Evolutionary conservation across 768 basidiomycete genomes (phyloP).

Genomic region (Serendipita vermifera): DNA sequence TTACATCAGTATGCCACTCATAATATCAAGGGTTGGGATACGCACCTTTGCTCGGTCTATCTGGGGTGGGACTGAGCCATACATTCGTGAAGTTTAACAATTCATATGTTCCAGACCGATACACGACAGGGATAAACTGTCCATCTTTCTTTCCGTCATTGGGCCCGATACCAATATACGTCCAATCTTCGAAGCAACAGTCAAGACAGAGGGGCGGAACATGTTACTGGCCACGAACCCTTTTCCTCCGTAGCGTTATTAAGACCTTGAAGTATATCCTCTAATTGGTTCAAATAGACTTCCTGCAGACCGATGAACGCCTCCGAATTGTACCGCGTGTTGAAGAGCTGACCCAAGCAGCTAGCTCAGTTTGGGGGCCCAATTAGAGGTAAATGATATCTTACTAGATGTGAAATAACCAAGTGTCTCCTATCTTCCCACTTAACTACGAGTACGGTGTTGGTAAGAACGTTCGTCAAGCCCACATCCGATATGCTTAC

Average conservation of each 20-base stretch:
- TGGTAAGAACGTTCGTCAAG: background rate
- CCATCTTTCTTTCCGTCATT: slow-evolving; percentile 5
- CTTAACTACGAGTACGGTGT: background rate
- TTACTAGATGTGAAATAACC: background rate
- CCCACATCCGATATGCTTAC: background rate
- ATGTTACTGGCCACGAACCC: background rate
- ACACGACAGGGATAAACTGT: background rate
- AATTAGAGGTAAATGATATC: background rate
- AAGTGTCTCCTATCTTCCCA: slow-evolving; percentile 6
- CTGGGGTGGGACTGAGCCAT: background rate
- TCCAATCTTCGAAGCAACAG: background rate
- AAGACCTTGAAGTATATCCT: background rate
- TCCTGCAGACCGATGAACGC: slow-evolving; percentile 7
- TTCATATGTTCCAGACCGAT: background rate
- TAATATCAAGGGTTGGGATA: background rate
- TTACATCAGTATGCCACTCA: background rate
- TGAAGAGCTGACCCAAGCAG: background rate
- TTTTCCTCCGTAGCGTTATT: background rate
- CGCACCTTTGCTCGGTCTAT: background rate
- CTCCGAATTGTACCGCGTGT: slow-evolving; percentile 6
- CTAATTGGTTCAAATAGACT: background rate
- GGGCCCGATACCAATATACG: slow-evolving; percentile 2
- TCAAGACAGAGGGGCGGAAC: background rate
- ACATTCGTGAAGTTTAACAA: slow-evolving; percentile 2
- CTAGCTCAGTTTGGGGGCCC: too few relatives aligned